A percentile compares a stretch with the other conserved stretches of the same genome.
These are phyloP conservation scores for Diplogelasinospora grovesii DNA, from an alignment of 495 filamentous ascomycete genomes.

Conservation along the genomic window DNA sequence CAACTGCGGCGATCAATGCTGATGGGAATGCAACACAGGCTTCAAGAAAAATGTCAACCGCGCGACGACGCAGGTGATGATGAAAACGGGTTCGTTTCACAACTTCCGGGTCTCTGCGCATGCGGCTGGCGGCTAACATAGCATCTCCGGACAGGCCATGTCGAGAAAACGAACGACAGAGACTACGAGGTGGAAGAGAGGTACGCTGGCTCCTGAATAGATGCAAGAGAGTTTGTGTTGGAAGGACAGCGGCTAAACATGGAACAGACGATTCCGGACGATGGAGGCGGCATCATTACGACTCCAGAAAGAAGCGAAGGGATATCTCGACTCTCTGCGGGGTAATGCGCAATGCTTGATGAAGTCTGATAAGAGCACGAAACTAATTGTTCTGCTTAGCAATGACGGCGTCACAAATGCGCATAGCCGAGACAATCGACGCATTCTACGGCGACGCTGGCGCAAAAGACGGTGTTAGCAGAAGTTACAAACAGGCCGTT, in stretches of 20 bases:
- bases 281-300: slow-evolving; percentile 91
- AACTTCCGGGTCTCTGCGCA: background rate
- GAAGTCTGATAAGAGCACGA: background rate
- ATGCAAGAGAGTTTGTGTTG: no score
- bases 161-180: slow-evolving; percentile 95
- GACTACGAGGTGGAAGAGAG: slow-evolving; percentile 98
- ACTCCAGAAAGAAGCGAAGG: slow-evolving; percentile 94
- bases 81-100: slow-evolving; percentile 75
- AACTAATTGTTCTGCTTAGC: slow-evolving; percentile 43
- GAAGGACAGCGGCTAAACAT: slow-evolving; percentile 2
- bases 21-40: slow-evolving; percentile 43
- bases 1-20: background rate
- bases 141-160: slow-evolving; percentile 59
- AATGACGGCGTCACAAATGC: slow-evolving; percentile 99
- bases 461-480: slow-evolving; percentile 84
- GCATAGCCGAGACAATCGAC: slow-evolving; percentile 98
- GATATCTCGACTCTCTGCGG: slow-evolving; percentile 90
- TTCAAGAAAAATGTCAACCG: slow-evolving; percentile 99
- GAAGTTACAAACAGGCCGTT: slow-evolving; percentile 96
- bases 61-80: slow-evolving; percentile 99
- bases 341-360: slow-evolving; percentile 38
- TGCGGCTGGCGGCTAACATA: slow-evolving; percentile 1
- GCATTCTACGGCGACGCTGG: slow-evolving; percentile 98
- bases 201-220: slow-evolving; percentile 35
- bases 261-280: slow-evolving; percentile 73